phyloP scores from a whole-genome alignment of 192 early-diverging fungal species.

The Chytriomyces sp. region DNA sequence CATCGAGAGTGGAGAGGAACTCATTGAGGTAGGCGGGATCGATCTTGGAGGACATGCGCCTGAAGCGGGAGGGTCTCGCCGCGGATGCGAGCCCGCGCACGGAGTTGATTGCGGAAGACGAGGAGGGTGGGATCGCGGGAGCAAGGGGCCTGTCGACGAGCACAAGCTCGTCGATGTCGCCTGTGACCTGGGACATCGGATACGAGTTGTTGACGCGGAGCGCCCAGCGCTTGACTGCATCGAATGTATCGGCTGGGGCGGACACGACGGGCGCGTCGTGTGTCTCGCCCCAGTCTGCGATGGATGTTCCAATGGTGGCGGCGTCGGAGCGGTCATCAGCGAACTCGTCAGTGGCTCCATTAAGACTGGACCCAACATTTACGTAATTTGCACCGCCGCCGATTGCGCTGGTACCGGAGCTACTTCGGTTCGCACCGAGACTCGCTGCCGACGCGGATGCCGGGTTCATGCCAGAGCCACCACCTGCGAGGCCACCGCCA shows the following conservation, averaged over 20 bases:
- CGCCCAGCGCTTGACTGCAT: constrained; percentile 9
- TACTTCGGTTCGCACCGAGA: too few species aligned
- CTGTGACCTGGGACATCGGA: neutral
- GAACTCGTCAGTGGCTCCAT: too few species aligned
- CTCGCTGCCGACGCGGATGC: too few species aligned
- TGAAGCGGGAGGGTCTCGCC: neutral
- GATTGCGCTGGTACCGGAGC: too few species aligned
- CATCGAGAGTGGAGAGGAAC: constrained; percentile 5
- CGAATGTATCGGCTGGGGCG: neutral
- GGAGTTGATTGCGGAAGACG: neutral
- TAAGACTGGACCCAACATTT: too few species aligned
- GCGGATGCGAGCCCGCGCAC: neutral
- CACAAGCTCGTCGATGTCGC: constrained; percentile 4
- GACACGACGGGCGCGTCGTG: neutral
- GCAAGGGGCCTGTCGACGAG: neutral
- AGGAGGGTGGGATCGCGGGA: neutral
- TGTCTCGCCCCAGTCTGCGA: constrained; percentile 25
- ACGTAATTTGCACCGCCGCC: too few species aligned
- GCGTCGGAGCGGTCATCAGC: constrained; percentile 35
- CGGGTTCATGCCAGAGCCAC: too few species aligned
- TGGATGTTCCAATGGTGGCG: constrained; percentile 29
- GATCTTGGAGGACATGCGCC: neutral
- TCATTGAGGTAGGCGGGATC: constrained; percentile 2
- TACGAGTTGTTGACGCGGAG: constrained; percentile 30
- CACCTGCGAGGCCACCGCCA: too few species aligned